Base-by-base conservation (phyloP, 371 early-diverging fungal genomes). In the Mortierella sp. region DNA sequence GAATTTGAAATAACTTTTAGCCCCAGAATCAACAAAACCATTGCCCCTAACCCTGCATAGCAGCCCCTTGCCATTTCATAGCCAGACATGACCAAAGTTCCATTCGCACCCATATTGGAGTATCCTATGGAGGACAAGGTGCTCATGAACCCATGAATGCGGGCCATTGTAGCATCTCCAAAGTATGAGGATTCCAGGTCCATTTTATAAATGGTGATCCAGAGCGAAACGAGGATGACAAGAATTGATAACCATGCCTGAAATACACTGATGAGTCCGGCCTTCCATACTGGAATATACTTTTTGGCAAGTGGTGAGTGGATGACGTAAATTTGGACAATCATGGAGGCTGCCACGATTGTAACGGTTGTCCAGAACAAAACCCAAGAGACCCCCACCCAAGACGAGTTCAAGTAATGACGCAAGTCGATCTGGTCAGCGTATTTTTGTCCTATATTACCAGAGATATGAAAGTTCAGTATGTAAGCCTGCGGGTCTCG, bases 361-460 rank as follows among this genome's bases (percentile, higher is more conserved):
- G 33, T 52, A 28, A 76, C 48, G 15, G 76, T 53, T 1, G 40
- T 32, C 33, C 78, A 67, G 32, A 79, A 84, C 43, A 87, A 38
- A 15, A 61, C 33, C 84, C 86, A 85, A 61, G 87, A 84, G 40
- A 72, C 40, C 16, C 58, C 38, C 0, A 38, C 45, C 65, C 84
- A 73, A 11, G 87, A 63, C 6, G 83, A 78, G 65, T 78, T 87
- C 36, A 90, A 72, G 48, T 83, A 84, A 38, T 83, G 70, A 8
- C 87, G 85, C 33, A 90, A 63, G 50, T 89, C 89, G 33, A 86
- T 84, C 66, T 88, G 85, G 21, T 86, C 88, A 3, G 89, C 86
- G 40, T 81, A 84, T 57, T 87, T 86, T 57, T 87, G 85, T 36
- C 84, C 90, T 90, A 80, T 41, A 16, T 24, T 40, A 60, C 15